Evolutionary conservation across 2,329 filamentous ascomycete species (phyloP).

Genomic region (Pyrenophora graminea): DNA sequence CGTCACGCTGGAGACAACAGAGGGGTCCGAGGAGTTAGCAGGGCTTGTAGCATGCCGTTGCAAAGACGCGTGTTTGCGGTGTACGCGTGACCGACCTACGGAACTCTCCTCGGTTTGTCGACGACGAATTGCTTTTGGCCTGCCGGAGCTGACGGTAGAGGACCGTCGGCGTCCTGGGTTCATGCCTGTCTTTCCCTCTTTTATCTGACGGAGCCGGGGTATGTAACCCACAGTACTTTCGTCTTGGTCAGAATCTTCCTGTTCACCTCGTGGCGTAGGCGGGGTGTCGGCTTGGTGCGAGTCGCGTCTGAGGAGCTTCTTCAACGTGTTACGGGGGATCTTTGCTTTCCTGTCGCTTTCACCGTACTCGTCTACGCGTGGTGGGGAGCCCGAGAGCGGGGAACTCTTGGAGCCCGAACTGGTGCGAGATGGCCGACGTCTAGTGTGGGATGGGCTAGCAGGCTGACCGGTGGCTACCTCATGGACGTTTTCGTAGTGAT

Average conservation of each 20-base stretch:
- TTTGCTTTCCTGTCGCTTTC: constrained; percentile 28
- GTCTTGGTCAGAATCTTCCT: constrained; percentile 21
- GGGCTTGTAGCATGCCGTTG: constrained; percentile 40
- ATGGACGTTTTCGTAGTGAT: constrained; percentile 20
- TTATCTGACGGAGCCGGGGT: constrained; percentile 49
- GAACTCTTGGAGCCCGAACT: constrained; percentile 27
- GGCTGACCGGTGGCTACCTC: constrained; percentile 10
- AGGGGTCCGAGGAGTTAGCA: constrained; percentile 45
- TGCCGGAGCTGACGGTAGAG: constrained; percentile 27
- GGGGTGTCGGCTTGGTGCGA: constrained; percentile 21
- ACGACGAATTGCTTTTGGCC: constrained; percentile 22
- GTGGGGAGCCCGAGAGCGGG: constrained; percentile 19
- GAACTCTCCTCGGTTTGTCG: constrained; percentile 27
- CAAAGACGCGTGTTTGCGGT: constrained; percentile 40
- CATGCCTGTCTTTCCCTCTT: constrained; percentile 43
- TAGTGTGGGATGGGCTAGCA: constrained; percentile 19
- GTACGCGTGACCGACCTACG: constrained; percentile 33
- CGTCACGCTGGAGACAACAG: constrained; percentile 49
- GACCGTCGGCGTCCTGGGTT: constrained; percentile 24
- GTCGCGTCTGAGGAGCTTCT: constrained; percentile 27
- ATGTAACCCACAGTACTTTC: constrained; percentile 38
- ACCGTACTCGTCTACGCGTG: constrained; percentile 31
- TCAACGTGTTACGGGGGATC: constrained; percentile 22
- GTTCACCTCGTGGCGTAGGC: constrained; percentile 14
- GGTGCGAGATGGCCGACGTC: constrained; percentile 33